Percentiles rank a stretch among this genome's conserved stretches.
phyloP scores from a whole-genome alignment of 805 yeast species.

The Suhomyces tanzawaensis region DNA sequence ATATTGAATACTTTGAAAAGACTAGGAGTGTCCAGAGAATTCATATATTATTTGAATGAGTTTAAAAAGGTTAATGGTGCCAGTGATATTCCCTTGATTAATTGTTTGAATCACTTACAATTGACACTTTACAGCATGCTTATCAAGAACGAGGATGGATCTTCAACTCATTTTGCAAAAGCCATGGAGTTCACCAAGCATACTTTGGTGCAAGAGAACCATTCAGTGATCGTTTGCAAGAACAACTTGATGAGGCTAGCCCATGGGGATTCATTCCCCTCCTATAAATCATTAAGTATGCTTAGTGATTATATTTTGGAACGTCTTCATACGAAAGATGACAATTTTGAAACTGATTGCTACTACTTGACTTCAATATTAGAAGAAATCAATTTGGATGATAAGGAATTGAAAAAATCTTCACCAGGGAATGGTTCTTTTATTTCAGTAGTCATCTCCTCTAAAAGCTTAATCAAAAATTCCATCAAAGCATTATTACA shows the following conservation, averaged over 20 bases:
- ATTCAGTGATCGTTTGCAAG: not conserved
- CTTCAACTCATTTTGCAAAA: not conserved
- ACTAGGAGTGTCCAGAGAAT: slow-evolving; percentile 59
- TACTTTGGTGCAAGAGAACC: not conserved
- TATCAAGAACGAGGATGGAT: slow-evolving; percentile 5
- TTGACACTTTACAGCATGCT: slow-evolving; percentile 6
- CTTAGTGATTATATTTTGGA: not conserved
- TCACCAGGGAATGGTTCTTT: not conserved
- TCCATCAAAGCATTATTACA: not conserved
- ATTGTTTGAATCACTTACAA: slow-evolving; percentile 15
- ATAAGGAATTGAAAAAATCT: not conserved
- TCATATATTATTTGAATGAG: slow-evolving; percentile 54
- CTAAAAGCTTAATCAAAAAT: not conserved
- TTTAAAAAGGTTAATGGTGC: slow-evolving; percentile 36
- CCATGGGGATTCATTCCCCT: not conserved
- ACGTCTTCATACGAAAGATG: not conserved
- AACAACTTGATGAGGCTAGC: too few species aligned
- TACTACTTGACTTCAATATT: slow-evolving; percentile 1
- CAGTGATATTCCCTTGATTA: slow-evolving; percentile 22
- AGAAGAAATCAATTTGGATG: not conserved
- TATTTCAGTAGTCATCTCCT: not conserved
- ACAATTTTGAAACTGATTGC: slow-evolving; percentile 3
- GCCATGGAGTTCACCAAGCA: slow-evolving; percentile 1
- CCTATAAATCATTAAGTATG: not conserved
- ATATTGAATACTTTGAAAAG: slow-evolving; percentile 42